These are phyloP conservation scores for Suhomyces sp. DNA, from an alignment of 805 yeast species.

Conservation along the genomic window DNA sequence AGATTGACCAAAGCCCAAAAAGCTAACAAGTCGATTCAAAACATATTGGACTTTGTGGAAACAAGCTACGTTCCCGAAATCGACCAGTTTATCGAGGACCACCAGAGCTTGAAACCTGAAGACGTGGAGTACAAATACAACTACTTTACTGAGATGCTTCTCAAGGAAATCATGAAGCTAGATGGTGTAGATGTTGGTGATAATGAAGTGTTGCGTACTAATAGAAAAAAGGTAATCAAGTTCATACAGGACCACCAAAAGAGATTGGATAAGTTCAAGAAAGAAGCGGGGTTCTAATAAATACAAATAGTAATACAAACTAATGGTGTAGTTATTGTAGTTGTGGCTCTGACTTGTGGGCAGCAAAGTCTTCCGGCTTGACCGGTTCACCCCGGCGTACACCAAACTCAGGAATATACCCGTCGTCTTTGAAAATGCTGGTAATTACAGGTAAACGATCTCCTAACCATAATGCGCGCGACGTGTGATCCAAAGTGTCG, in stretches of 20 bases:
- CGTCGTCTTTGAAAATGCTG: slow-evolving; percentile 12
- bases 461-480: slow-evolving; percentile 31
- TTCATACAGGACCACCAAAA: slow-evolving; percentile 58
- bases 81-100: slow-evolving; percentile 30
- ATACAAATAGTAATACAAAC: no score
- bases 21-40: slow-evolving; percentile 39
- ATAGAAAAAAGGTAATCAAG: slow-evolving; percentile 59
- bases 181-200: slow-evolving; percentile 61
- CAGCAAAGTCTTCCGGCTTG: slow-evolving; percentile 12
- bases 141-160: slow-evolving; percentile 63
- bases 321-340: neutral
- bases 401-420: slow-evolving; percentile 26
- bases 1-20: slow-evolving; percentile 38
- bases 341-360: neutral
- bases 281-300: slow-evolving; percentile 16
- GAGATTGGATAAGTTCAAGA: slow-evolving; percentile 49
- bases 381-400: slow-evolving; percentile 18
- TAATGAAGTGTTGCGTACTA: slow-evolving; percentile 49
- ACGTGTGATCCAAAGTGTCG: slow-evolving; percentile 26
- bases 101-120: slow-evolving; percentile 23
- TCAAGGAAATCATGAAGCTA: slow-evolving; percentile 62
- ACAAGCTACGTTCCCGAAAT: slow-evolving; percentile 38
- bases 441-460: slow-evolving; percentile 18
- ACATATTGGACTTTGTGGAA: slow-evolving; percentile 39
- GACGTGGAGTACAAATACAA: slow-evolving; percentile 48